Base-by-base conservation (phyloP, 176 grass and related monocot species). In the Cocos nucifera region DNA sequence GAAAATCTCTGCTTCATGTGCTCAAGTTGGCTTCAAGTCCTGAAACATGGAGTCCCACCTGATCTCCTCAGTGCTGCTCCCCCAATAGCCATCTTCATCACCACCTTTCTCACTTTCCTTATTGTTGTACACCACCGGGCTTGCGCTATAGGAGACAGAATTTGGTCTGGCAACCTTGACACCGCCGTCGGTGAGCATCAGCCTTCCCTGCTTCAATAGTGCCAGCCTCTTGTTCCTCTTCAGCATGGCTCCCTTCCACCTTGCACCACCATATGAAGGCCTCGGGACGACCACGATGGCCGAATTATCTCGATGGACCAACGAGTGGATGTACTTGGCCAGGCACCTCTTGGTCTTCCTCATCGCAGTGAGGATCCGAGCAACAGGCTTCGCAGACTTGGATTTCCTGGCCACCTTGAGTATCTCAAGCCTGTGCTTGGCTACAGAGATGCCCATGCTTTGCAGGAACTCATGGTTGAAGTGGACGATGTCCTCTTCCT, bases 391-490 rank as follows among this genome's bases (percentile, higher is more conserved):
- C 8, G 50, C 64, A 24, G 62, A 50, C 6, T 0, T 71, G 21
- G 2, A 12, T 3, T 14, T 49, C 27, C 18, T 17, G 6, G 64
- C 23, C 5, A 66, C 2, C 50, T 53, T 66, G 7, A 66, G 64
- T 3, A 66, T 66, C 64, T 66, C 49, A 21, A 66, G 64, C 50
- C 64, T 51, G 64, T 66, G 64, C 64, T 66, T 66, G 17, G 63
- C 19, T 5, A 49, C 28, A 24, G 60, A 55, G 7, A 18, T 49
- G 73, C 58, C 70, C 70, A 73, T 73, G 62, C 67, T 73, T 29
- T 71, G 84, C 39, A 87, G 79, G 79, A 87, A 58, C 49, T 79
- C 84, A 67, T 87, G 84, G 75, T 87, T 64, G 53, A 87, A 50
- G 84, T 75, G 81, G 17, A 55, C 67, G 26, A 71, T 59, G 66